Base-by-base conservation (phyloP, 78 protist genomes). In the Dictyostelium discoideum region DNA sequence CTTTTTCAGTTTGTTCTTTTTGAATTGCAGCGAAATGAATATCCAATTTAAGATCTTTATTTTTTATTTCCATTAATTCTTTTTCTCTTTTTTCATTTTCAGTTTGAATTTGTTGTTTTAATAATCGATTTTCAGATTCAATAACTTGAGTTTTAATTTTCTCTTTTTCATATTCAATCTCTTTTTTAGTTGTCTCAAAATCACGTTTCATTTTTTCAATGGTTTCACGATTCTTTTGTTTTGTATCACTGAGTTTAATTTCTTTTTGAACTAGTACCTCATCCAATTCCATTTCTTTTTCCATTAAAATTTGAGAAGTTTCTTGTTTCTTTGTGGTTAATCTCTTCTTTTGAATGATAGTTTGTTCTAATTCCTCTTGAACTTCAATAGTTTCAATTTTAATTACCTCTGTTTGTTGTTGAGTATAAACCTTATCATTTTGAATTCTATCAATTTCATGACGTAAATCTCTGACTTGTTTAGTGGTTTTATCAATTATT, bases 371-470 rank as follows among this genome's bases (percentile, higher is more conserved):
- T 13, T 90, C 83, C 16, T 90, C 88, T 44, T 82, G 84, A 8
- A 73, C 88, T 24, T 90, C 95, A 2, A 26, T 48, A 4, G 46
- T 26, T 46, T 90, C 95, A n/a, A 90, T 86, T 16, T 54, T 80
- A 22, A 90, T n/a, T 3, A 90, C 95, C 2, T 24, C 11, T 0
- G 95, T 90, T 65, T 90, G 95, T 80, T 82, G 95, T n/a, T 82
- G 40, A 39, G 84, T 69, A 6, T 90, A 90, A 26, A 82, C 46
- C 22, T 32, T 40, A 54, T 90, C 95, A 73, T 90, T 90, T 46
- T 72, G 74, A 16, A 90, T 72, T 40, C 81, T 40, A 72, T 90
- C 95, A 37, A 90, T 77, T 29, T 90, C 95, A 82, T 50, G 24
- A 22, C 44, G 37, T 2, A 90, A 18, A 46, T 90, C 95, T 37